Base-by-base conservation (phyloP, 805 yeast genomes). In the Ogataea nitratoaversa region DNA sequence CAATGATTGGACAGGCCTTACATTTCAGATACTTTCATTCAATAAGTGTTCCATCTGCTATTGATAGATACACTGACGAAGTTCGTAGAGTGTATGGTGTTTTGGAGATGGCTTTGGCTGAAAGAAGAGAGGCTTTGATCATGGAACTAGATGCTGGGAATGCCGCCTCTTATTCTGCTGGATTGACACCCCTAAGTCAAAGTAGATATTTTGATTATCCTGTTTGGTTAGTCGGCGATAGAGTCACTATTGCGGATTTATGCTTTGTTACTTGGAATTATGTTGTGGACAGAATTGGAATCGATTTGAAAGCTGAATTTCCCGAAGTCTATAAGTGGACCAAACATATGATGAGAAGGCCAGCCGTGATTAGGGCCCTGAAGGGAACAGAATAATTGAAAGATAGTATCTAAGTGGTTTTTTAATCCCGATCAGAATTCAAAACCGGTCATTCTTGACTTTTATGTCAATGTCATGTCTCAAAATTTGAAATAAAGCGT, bases 281-380 rank as follows among this genome's bases (percentile, higher is more conserved):
- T 56, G 96, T 90, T 14, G 95, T 90, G 39, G 95, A 86, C 60
- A 72, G 95, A 54, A 84, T 90, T 40, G 97, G 96, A 7, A 87
- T 90, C 47, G 86, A 85, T 54, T 75, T 90, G 54, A 83, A 84
- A 60, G 74, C 77, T 23, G 97, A 90, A 60, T 89, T 84, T 58
- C 96, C 96, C 2, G 97, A 90, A 66, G 96, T 89, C 34, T 89
- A 86, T 68, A 87, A 87, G 62, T 90, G 96, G 97, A 90, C 96
- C 9, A 83, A 84, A 59, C 82, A 81, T 54, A 87, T 90, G 95
- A 85, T 90, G 95, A 78, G 91, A 63, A 78, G 97, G 57, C 95
- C 95, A 4, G 90, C 93, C 1, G 96, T 90, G 23, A 72, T 84
- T 20, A 75, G 91, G 48, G 96, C 97, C 2, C 69, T 90, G 44